Percentiles rank a stretch among this genome's conserved stretches.
These are phyloP conservation scores for Ceratocystis destructans DNA, from an alignment of 2,329 filamentous ascomycete species.

Conservation along the genomic window DNA sequence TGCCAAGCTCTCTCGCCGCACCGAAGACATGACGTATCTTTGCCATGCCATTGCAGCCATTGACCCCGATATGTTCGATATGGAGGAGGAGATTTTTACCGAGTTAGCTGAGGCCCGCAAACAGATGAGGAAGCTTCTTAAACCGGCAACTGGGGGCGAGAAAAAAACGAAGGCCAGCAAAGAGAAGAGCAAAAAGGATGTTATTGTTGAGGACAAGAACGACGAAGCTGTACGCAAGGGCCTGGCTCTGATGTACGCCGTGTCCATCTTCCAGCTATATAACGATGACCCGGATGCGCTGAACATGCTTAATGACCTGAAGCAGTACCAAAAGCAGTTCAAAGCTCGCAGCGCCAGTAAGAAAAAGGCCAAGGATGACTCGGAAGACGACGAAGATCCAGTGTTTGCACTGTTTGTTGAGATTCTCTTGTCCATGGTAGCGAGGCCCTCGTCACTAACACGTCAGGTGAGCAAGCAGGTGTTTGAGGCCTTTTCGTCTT, in stretches of 20 bases:
- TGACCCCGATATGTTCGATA: conserved; percentile 37
- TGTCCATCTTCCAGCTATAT: conserved; percentile 79
- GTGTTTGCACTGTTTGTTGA: conserved; percentile 55
- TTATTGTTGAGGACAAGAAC: conserved; percentile 19
- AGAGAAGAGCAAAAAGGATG: conserved; percentile 3
- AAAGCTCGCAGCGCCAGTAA: conserved; percentile 34
- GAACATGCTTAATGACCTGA: conserved; percentile 68
- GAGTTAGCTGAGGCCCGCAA: conserved; percentile 40
- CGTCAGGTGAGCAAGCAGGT: conserved; percentile 78
- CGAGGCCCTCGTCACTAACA: conserved; percentile 71
- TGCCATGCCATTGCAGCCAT: conserved; percentile 42
- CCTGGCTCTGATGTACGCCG: conserved; percentile 66
- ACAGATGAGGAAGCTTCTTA: conserved; percentile 40
- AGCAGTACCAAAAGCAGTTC: conserved; percentile 56
- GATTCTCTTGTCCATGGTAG: conserved; percentile 77
- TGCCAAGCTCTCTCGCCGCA: conserved; percentile 41
- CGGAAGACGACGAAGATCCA: conserved; percentile 31
- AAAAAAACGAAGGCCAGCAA: conserved; percentile 18
- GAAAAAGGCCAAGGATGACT: conserved; percentile 33
- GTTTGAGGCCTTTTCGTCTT: conserved; percentile 65
- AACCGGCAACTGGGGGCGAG: conserved; percentile 27
- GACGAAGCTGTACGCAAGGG: conserved; percentile 41
- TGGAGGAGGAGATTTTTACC: conserved; percentile 41
- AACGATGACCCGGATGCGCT: conserved; percentile 79
- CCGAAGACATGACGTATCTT: conserved; percentile 39